Evolutionary conservation across 306 rosid species (phyloP).

Genomic region (Dalbergia oliveri): DNA sequence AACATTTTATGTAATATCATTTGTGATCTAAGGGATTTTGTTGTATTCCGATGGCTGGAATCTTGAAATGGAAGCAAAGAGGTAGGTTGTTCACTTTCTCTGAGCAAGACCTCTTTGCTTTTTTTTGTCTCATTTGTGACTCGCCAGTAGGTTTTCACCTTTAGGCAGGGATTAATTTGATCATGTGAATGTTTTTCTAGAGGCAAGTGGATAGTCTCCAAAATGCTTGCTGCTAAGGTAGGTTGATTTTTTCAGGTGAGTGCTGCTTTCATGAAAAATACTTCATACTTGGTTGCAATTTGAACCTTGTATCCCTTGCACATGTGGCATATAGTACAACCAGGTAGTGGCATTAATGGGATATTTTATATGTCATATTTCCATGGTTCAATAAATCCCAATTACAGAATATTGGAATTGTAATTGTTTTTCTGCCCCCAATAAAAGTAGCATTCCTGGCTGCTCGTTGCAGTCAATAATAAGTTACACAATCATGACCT

Average conservation of each 20-base stretch:
- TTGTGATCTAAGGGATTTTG: slow-evolving; percentile 78
- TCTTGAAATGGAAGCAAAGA: slow-evolving; percentile 91
- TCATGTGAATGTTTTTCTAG: slow-evolving; percentile 95
- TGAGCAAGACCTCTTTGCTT: slow-evolving; percentile 79
- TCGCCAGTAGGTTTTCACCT: slow-evolving; percentile 68
- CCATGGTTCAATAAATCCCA: slow-evolving; percentile 19
- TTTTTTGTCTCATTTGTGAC: slow-evolving; percentile 52
- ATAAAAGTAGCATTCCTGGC: slow-evolving; percentile 6
- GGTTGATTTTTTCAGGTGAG: slow-evolving; percentile 99
- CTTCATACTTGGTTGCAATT: slow-evolving; percentile 58
- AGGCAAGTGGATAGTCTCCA: slow-evolving; percentile 95
- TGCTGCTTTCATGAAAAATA: slow-evolving; percentile 60
- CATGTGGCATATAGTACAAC: slow-evolving; percentile 53
- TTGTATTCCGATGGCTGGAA: slow-evolving; percentile 71
- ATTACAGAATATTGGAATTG: not conserved
- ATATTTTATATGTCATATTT: not conserved
- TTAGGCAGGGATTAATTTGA: slow-evolving; percentile 78
- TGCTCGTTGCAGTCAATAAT: not conserved
- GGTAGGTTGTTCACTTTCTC: slow-evolving; percentile 95
- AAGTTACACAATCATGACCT: not conserved
- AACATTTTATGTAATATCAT: slow-evolving; percentile 85
- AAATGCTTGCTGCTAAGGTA: slow-evolving; percentile 97
- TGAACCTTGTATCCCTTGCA: slow-evolving; percentile 55
- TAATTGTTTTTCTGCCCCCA: not conserved
- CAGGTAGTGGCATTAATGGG: slow-evolving; percentile 31